Base-by-base conservation (phyloP, 192 early-diverging fungal genomes). In the Kappamyces sp. region DNA sequence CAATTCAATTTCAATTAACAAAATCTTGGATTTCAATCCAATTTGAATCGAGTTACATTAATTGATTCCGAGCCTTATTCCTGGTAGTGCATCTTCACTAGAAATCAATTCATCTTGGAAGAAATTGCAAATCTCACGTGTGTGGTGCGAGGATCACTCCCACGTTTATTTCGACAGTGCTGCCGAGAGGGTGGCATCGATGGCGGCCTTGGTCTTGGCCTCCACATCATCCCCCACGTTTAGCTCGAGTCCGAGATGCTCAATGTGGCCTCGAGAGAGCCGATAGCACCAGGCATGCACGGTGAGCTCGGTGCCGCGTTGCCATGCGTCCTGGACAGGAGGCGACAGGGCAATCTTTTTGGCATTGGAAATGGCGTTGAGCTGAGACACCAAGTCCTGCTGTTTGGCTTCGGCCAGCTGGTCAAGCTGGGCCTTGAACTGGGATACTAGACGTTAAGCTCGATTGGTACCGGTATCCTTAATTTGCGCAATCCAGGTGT, bases 401-500 rank as follows among this genome's bases (percentile, higher is more conserved):
- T 58, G n/a, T 40, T 67, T 66, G 32, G 13, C 36, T n/a, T 72
- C 23, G 7, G 66, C 64, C 9, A 88, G 55, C 65, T 79, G 66
- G 15, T 59, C 43, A 68, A 88, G 75, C 57, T 76, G 67, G 40
- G 77, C 55, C 55, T 89, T 89, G 12, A 94, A 23, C 23, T 23
- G 23, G 23, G 23, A 23, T 23, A 23, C 23, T 23, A 23, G 23
- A 23, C 23, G 23, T 23, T 23, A 23, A 23, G 23, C 23, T 23
- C 23, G 23, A 23, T 23, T 23, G 23, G 23, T 23, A 23, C 23
- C 23, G 23, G 23, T 71, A 61, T 91, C 92, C 73, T 91, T 88
- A 68, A 97, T 89, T 62, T 80, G 79, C 9, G 83, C 69, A 40
- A 96, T 77, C 93, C 93, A 96, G 73, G 90, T 90, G 69, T 98